phyloP scores from a whole-genome alignment of 139 green algal species.

The Bryopsis sp. region DNA sequence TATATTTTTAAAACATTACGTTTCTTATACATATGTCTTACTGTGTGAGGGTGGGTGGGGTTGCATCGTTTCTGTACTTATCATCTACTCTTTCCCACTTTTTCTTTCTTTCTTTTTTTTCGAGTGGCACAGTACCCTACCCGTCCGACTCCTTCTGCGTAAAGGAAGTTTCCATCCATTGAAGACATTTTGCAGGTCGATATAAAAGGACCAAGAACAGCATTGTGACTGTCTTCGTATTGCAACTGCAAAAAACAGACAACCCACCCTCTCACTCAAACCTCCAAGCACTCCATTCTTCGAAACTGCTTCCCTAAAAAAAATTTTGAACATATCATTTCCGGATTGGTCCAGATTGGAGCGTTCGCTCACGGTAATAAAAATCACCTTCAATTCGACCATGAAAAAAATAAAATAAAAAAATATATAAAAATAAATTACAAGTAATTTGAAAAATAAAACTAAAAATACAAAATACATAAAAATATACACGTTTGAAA shows the following conservation, averaged over 20 bases:
- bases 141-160: neutral
- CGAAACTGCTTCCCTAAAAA: too few species aligned
- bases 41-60: too few species aligned
- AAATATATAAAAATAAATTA: neutral
- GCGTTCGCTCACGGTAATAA: neutral
- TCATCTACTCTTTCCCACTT: too few species aligned
- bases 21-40: too few species aligned
- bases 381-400: neutral
- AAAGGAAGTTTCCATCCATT: neutral
- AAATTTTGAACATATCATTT: too few species aligned
- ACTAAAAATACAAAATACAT: neutral
- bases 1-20: neutral
- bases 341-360: constrained; percentile 2
- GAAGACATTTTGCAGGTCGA: constrained; percentile 4
- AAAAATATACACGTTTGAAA: neutral
- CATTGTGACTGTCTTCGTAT: neutral
- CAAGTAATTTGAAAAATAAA: neutral
- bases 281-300: too few species aligned
- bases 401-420: neutral
- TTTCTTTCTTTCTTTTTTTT: neutral
- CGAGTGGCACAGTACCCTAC: too few species aligned
- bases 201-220: neutral
- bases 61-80: too few species aligned
- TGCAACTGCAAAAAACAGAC: neutral
- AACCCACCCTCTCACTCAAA: too few species aligned